These are phyloP conservation scores for Pseudogymnoascus sp. DNA, from an alignment of 2,329 filamentous ascomycete genomes.

Conservation along the genomic window DNA sequence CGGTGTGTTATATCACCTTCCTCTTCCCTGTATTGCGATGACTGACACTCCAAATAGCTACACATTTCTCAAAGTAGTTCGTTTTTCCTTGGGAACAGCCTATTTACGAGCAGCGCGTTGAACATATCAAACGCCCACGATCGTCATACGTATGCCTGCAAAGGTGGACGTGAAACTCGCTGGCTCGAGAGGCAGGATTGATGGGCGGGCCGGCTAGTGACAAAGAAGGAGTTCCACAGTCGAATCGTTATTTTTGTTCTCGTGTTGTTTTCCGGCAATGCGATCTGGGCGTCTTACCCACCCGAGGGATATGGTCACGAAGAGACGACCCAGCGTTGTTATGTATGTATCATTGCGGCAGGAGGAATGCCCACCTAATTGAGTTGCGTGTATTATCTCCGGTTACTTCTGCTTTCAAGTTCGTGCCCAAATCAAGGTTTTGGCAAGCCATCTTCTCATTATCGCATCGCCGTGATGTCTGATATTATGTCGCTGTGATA, in stretches of 20 bases:
- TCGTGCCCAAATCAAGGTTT: neutral
- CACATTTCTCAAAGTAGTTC: neutral
- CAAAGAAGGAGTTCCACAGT: neutral
- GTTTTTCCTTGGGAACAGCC: neutral
- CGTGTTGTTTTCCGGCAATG: neutral
- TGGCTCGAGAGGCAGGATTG: slow-evolving; percentile 4
- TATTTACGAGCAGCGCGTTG: slow-evolving; percentile 2
- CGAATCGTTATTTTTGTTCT: neutral
- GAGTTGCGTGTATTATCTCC: slow-evolving; percentile 3
- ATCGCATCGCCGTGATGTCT: too few relatives aligned
- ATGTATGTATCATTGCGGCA: slow-evolving; percentile 9
- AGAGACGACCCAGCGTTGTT: slow-evolving; percentile 7
- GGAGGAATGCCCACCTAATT: slow-evolving; percentile 5
- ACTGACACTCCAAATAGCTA: neutral
- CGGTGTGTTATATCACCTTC: slow-evolving; percentile 49
- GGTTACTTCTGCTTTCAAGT: neutral
- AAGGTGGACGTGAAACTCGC: slow-evolving; percentile 3
- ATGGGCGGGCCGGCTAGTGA: neutral
- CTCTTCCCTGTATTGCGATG: neutral
- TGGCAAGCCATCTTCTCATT: neutral
- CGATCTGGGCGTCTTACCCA: slow-evolving; percentile 5
- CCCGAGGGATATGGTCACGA: neutral
- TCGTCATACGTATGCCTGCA: neutral
- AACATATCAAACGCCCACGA: neutral
- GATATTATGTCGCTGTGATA: neutral